phyloP scores from a whole-genome alignment of 2,329 filamentous ascomycete species.

The Chaetomiaceae sp. region DNA sequence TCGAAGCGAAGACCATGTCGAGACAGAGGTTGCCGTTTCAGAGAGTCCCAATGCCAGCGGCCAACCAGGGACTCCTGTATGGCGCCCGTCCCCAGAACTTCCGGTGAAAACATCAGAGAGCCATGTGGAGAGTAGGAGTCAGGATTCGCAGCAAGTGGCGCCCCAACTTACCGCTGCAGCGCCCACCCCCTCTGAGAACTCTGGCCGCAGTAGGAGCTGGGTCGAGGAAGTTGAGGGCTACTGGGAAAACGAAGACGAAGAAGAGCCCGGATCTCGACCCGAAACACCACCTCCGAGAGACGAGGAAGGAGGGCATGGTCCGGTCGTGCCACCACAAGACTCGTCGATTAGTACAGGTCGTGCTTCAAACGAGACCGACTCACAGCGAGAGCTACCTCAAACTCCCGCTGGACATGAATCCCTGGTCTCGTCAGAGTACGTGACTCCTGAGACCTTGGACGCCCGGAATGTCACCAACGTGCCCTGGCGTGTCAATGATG shows the following conservation, averaged over 20 bases:
- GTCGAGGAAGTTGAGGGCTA: slow-evolving; percentile 7
- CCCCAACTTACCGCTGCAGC: background rate
- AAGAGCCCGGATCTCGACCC: background rate
- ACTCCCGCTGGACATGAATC: slow-evolving; percentile 17
- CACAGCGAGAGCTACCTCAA: slow-evolving; percentile 18
- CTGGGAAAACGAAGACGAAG: slow-evolving; percentile 1
- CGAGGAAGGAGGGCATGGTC: too few species aligned
- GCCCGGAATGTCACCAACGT: slow-evolving; percentile 32
- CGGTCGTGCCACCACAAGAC: slow-evolving; percentile 15
- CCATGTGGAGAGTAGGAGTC: too few species aligned
- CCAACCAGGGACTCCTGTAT: background rate
- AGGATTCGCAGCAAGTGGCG: too few species aligned
- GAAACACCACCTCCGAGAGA: background rate
- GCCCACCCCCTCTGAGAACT: background rate
- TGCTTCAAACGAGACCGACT: background rate
- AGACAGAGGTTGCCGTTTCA: background rate
- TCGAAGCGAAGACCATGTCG: background rate
- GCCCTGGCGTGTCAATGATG: slow-evolving; percentile 30
- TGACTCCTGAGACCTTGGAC: slow-evolving; percentile 21
- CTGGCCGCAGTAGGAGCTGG: background rate
- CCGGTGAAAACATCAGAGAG: background rate
- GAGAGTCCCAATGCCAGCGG: background rate
- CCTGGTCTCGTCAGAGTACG: slow-evolving; percentile 2
- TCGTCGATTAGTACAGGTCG: background rate
- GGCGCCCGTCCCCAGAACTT: background rate